Conservation (phyloP, 805 yeast genomes). For the Suhomyces kilbournensis region DNA sequence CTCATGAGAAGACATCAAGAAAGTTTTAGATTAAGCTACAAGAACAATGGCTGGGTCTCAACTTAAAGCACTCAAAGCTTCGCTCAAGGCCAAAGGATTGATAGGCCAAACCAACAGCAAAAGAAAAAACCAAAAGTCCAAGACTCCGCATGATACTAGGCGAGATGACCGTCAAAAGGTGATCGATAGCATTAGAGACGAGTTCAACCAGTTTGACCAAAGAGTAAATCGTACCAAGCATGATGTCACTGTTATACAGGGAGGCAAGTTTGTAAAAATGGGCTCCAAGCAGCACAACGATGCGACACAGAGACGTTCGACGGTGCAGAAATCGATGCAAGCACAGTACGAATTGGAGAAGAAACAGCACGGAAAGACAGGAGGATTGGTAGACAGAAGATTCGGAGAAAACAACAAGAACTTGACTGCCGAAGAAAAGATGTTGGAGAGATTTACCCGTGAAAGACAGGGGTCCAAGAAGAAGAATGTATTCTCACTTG, state of each 20-base stretch:
- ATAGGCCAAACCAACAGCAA: slow-evolving; percentile 80
- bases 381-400: slow-evolving; percentile 79
- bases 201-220: slow-evolving; percentile 88
- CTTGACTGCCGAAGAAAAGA: slow-evolving; percentile 84
- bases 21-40: not conserved
- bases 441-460: slow-evolving; percentile 90
- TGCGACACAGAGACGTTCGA: slow-evolving; percentile 29
- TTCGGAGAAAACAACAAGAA: slow-evolving; percentile 80
- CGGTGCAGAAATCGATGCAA: slow-evolving; percentile 42
- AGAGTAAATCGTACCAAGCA: slow-evolving; percentile 67
- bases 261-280: slow-evolving; percentile 43
- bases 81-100: slow-evolving; percentile 72
- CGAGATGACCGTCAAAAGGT: slow-evolving; percentile 65
- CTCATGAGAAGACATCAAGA: not conserved
- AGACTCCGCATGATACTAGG: slow-evolving; percentile 60
- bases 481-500: slow-evolving; percentile 51
- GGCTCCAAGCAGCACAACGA: slow-evolving; percentile 39
- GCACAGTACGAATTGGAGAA: slow-evolving; percentile 65
- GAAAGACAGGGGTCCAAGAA: slow-evolving; percentile 71
- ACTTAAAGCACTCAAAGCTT: slow-evolving; percentile 74
- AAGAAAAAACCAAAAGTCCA: slow-evolving; percentile 48
- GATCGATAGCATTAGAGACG: slow-evolving; percentile 59
- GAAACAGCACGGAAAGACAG: slow-evolving; percentile 64
- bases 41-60: slow-evolving; percentile 78
- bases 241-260: slow-evolving; percentile 41